phyloP scores from a whole-genome alignment of 192 early-diverging fungal species.

The Linnemannia exigua region DNA sequence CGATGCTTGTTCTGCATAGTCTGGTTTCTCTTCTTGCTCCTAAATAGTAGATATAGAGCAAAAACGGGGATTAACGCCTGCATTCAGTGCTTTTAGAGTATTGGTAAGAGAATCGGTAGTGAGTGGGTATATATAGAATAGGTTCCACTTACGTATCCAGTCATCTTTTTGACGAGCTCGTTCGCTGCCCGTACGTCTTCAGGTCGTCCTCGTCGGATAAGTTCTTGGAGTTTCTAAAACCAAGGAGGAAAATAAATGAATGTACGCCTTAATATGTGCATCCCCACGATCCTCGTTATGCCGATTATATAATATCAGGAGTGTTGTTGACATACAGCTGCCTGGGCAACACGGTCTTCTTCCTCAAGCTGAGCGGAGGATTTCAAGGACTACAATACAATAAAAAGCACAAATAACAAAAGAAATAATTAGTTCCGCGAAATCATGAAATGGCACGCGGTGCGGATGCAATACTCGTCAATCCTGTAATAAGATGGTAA shows the following conservation, averaged over 20 bases:
- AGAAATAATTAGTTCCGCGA: slow-evolving; percentile 28
- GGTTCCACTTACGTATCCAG: slow-evolving; percentile 89
- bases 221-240: slow-evolving; percentile 92
- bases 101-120: not conserved
- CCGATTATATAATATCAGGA: not conserved
- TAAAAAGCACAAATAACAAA: not conserved
- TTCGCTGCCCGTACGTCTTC: slow-evolving; percentile 96
- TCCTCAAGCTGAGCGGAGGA: slow-evolving; percentile 95
- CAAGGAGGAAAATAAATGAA: not conserved
- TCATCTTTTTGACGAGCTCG: slow-evolving; percentile 97
- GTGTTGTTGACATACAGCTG: slow-evolving; percentile 70
- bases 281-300: too few species aligned
- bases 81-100: too few species aligned
- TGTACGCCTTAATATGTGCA: not conserved
- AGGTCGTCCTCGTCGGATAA: slow-evolving; percentile 94
- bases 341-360: slow-evolving; percentile 90
- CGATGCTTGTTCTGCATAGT: slow-evolving; percentile 89
- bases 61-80: too few species aligned
- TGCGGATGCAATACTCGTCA: not conserved
- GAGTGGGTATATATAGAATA: not conserved
- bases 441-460: not conserved
- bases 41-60: too few species aligned
- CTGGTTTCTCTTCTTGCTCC: slow-evolving; percentile 75
- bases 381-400: slow-evolving; percentile 75
- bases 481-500: not conserved